These are phyloP conservation scores for Leishmania major DNA, from an alignment of 208 protist genomes.

Conservation along the genomic window DNA sequence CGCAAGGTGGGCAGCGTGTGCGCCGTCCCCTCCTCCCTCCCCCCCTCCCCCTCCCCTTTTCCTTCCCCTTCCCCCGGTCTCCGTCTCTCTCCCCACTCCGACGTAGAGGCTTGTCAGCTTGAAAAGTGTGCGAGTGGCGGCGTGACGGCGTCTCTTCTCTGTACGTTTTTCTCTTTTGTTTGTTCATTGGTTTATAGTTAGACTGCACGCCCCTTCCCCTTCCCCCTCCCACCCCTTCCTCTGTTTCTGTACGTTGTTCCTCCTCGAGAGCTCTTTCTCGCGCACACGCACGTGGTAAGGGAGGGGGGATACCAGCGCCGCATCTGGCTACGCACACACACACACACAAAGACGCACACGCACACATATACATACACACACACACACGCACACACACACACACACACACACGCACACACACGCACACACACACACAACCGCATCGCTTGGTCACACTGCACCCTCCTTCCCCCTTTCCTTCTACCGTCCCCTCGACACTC, in stretches of 20 bases:
- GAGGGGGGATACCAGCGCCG: neutral
- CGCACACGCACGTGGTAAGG: neutral
- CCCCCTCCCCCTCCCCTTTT: neutral
- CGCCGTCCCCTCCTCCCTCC: neutral
- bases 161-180: neutral
- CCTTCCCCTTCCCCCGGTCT: too few species aligned
- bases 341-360: neutral
- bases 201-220: constrained; percentile 1
- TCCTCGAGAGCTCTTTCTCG: neutral
- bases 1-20: neutral
- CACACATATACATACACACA: neutral
- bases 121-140: neutral
- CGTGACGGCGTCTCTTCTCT: neutral
- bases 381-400: neutral
- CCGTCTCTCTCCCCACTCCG: neutral
- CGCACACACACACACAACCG: neutral
- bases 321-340: too few species aligned
- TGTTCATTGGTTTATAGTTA: neutral
- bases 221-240: too few species aligned
- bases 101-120: neutral
- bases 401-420: neutral
- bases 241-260: neutral
- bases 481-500: neutral
- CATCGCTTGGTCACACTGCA: neutral
- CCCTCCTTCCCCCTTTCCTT: neutral